Evolutionary conservation across 2,329 filamentous ascomycete species (phyloP).

Genomic region (Epichloe gansuensis): DNA sequence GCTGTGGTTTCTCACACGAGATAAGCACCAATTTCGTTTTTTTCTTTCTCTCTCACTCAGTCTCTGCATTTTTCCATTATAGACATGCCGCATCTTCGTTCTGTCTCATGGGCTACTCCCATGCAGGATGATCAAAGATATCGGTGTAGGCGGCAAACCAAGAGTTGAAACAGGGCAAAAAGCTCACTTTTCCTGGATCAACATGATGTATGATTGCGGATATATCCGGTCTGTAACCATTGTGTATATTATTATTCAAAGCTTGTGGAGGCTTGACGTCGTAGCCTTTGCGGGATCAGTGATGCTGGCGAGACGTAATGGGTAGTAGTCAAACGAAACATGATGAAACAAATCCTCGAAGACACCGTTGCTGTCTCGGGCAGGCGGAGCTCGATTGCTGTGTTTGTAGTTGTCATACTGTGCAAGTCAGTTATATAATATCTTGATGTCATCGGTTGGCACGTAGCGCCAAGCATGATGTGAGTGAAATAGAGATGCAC

Average conservation of each 20-base stretch:
- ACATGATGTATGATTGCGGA: constrained; percentile 3
- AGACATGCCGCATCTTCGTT: background rate
- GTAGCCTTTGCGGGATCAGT: background rate
- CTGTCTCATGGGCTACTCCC: background rate
- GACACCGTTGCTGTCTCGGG: background rate
- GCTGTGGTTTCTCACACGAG: background rate
- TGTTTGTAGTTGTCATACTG: too few species aligned
- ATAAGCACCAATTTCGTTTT: background rate
- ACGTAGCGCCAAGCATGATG: too few species aligned
- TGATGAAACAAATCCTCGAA: background rate
- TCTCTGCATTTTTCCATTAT: background rate
- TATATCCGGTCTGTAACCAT: background rate
- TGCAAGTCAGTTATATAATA: too few species aligned
- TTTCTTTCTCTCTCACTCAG: background rate
- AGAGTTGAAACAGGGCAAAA: background rate
- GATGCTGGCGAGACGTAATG: background rate
- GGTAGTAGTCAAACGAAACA: background rate
- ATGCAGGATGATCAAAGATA: background rate
- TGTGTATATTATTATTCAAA: background rate
- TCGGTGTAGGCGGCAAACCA: background rate
- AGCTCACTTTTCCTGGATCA: background rate
- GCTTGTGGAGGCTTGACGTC: background rate
- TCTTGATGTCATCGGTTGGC: too few species aligned
- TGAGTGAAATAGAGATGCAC: too few species aligned
- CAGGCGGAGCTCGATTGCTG: too few species aligned